These are phyloP conservation scores for Dryas octopetala DNA, from an alignment of 306 rosid genomes.

Conservation along the genomic window DNA sequence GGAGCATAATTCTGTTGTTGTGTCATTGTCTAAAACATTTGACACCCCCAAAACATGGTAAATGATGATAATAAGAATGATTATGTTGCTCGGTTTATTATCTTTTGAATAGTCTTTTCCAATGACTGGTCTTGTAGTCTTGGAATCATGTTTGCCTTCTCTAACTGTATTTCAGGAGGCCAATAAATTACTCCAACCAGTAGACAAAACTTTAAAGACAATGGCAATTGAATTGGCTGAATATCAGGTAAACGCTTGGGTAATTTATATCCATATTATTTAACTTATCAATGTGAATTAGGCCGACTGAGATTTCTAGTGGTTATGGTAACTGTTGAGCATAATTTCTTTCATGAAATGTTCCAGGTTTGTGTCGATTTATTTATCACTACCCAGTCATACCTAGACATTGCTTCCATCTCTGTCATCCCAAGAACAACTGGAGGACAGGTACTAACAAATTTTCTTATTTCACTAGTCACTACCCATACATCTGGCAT, in stretches of 20 bases:
- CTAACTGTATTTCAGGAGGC: slow-evolving; percentile 63
- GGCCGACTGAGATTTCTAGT: slow-evolving; percentile 17
- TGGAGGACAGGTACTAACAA: slow-evolving; percentile 83
- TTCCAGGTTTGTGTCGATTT: slow-evolving; percentile 90
- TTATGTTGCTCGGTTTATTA: too few species aligned
- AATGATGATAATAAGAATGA: background rate
- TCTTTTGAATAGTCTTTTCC: background rate
- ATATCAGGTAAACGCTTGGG: slow-evolving; percentile 59
- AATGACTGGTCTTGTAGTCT: background rate
- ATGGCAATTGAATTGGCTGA: slow-evolving; percentile 94
- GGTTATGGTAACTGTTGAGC: slow-evolving; percentile 11
- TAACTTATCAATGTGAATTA: slow-evolving; percentile 7
- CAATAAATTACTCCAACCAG: slow-evolving; percentile 92
- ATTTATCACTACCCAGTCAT: slow-evolving; percentile 84
- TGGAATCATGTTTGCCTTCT: slow-evolving; percentile 2
- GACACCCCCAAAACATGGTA: background rate
- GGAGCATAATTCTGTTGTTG: background rate
- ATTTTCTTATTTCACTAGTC: background rate
- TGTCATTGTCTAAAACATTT: background rate
- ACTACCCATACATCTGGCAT: background rate
- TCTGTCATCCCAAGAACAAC: slow-evolving; percentile 89
- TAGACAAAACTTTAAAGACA: slow-evolving; percentile 78
- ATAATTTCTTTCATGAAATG: slow-evolving; percentile 28
- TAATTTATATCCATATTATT: slow-evolving; percentile 25
- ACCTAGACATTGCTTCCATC: slow-evolving; percentile 84